Percentiles rank a stretch among this genome's conserved stretches.
phyloP scores from a whole-genome alignment of 495 filamentous ascomycete genomes.

The Lineolata rhizophorae region DNA sequence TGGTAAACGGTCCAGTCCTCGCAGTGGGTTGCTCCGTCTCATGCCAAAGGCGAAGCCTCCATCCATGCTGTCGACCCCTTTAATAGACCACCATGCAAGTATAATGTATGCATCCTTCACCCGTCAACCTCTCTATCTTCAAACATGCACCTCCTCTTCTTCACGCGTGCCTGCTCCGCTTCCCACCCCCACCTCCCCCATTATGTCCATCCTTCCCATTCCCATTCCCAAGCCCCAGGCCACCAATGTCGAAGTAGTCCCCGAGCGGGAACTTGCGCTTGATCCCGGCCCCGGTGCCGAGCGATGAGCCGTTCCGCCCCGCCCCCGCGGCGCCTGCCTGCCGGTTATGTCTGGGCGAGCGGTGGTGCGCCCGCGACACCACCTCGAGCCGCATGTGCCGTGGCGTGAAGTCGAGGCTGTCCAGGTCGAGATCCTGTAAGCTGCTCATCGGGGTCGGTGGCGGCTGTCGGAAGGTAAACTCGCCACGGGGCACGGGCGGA shows the following conservation, averaged over 20 bases:
- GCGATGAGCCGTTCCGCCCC: too few relatives aligned
- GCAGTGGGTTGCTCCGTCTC: too few relatives aligned
- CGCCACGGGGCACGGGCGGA: constrained; percentile 15
- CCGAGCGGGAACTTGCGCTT: neutral
- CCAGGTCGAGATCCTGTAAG: constrained; percentile 40
- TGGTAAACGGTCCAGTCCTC: too few relatives aligned
- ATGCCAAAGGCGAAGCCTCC: too few relatives aligned
- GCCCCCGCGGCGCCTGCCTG: too few relatives aligned
- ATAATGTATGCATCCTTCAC: too few relatives aligned
- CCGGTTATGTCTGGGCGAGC: too few relatives aligned
- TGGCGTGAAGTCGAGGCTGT: constrained; percentile 13
- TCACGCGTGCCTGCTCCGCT: neutral
- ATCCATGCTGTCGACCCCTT: too few relatives aligned
- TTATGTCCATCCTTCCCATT: neutral
- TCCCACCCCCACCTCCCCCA: neutral
- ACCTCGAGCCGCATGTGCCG: too few relatives aligned
- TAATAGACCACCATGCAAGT: too few relatives aligned
- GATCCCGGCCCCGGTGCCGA: neutral
- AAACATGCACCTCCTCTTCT: too few relatives aligned
- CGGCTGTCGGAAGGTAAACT: constrained; percentile 53
- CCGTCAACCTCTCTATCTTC: too few relatives aligned
- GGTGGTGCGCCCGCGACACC: neutral
- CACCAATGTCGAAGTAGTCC: neutral
- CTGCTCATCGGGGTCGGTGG: constrained; percentile 31
- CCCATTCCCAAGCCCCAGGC: neutral